A percentile compares a stretch with the other conserved stretches of the same genome.
These are phyloP conservation scores for Pleurotus tuber-regium DNA, from an alignment of 768 basidiomycete genomes.

Conservation along the genomic window DNA sequence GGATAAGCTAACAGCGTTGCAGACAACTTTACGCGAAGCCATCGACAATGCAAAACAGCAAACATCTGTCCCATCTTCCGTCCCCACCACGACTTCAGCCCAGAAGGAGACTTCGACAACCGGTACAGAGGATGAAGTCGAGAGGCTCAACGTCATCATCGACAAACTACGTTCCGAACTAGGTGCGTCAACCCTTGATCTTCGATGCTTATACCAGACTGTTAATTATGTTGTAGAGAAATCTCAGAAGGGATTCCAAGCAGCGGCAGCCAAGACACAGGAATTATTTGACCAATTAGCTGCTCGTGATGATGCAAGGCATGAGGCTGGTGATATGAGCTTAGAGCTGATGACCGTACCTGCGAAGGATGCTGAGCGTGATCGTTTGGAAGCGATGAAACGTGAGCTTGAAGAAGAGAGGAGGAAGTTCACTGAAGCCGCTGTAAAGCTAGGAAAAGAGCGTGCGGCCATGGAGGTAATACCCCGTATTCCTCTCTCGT, in stretches of 20 bases:
- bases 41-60: conserved; percentile 16
- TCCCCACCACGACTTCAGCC: conserved; percentile 17
- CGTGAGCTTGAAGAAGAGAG: conserved; percentile 65
- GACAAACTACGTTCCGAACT: conserved; percentile 53
- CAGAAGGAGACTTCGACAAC: conserved; percentile 16
- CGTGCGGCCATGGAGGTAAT: conserved; percentile 64
- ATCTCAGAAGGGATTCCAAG: conserved; percentile 43
- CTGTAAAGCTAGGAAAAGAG: conserved; percentile 62
- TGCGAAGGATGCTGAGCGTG: conserved; percentile 50
- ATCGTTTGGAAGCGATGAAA: conserved; percentile 49
- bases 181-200: conserved; percentile 35
- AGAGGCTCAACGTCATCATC: conserved; percentile 49
- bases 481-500: conserved; percentile 5
- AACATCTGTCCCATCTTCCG: conserved; percentile 23
- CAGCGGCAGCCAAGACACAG: conserved; percentile 43
- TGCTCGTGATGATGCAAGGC: conserved; percentile 20
- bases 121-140: conserved; percentile 40
- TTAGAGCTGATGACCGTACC: conserved; percentile 54
- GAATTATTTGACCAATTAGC: conserved; percentile 56
- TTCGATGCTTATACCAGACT: conserved; percentile 3
- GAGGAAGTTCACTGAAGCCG: conserved; percentile 59
- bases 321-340: conserved; percentile 41
- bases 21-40: conserved; percentile 38
- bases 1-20: conserved; percentile 43
- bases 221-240: conserved; percentile 32